Base-by-base conservation (phyloP, 1,284 basidiomycete species). In the Cryptococcus amylolentus region DNA sequence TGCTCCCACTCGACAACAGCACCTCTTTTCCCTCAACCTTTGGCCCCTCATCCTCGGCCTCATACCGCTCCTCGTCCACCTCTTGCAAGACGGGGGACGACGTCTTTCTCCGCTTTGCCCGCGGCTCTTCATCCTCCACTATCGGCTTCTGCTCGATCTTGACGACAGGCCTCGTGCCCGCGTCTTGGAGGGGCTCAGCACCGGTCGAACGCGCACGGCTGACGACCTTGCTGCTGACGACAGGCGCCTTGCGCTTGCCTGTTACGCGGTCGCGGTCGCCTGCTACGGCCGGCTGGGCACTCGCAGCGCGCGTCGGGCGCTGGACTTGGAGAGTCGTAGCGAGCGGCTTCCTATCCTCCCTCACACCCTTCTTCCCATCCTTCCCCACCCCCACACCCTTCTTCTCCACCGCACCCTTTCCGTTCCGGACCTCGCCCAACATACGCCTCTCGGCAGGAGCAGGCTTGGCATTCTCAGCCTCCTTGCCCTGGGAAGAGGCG, bases 341-440 rank as follows among this genome's bases (percentile, higher is more conserved):
- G 3, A 69, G 51, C 5, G 65, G 65, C 43, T 63, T 68, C 39
- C 66, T 59, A 28, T 67, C 68, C 43, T 51, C 58, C 41, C 58
- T 55, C 51, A 27, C 42, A 2, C 27, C 44, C 18, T 37, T 38
- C n/a, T 26, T 45, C 28, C 55, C 55, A 38, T 58, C 54, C 31
- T 48, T 52, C 13, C 42, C 56, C 31, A 40, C 54, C 31, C 64
- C 57, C 7, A 10, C 40, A 10, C 27, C 49, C 44, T 57, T 57
- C 48, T 60, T 51, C 18, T 53, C 52, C n/a, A 42, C 55, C 31
- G 40, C 54, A 37, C 64, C 58, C 49, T 68, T 63, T 10, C 60
- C 68, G 45, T 72, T 67, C 35, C 68, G 67, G 18, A 78, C 70
- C 54, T 77, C 77, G 35, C 73, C 75, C 13, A 77, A 63, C 4